Evolutionary conservation across 805 yeast genomes (phyloP).

Genomic region (Cyberlindnera maritima): DNA sequence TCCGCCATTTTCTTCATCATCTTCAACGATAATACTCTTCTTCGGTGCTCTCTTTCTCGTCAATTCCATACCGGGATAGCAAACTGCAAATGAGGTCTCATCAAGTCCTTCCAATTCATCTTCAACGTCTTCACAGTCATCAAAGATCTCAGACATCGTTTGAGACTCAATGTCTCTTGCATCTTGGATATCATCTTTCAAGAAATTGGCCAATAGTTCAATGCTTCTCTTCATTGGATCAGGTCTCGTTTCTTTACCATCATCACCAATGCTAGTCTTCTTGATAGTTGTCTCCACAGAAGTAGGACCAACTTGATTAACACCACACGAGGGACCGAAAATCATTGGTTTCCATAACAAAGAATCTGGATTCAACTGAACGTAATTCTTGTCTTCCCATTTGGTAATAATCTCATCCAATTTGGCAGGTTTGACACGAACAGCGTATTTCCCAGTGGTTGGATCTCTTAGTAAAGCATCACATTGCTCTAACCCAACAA

Average conservation of each 20-base stretch:
- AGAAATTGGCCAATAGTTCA: conserved; percentile 53
- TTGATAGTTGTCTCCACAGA: conserved; percentile 27
- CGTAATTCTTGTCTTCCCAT: conserved; percentile 56
- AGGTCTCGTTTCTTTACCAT: conserved; percentile 13
- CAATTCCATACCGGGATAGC: conserved; percentile 37
- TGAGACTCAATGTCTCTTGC: conserved; percentile 58
- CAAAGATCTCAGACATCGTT: conserved; percentile 45
- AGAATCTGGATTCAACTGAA: conserved; percentile 46
- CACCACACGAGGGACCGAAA: conserved; percentile 85
- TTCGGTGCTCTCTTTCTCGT: conserved; percentile 24
- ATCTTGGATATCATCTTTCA: conserved; percentile 68
- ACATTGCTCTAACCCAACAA: conserved; percentile 81
- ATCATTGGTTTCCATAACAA: conserved; percentile 80
- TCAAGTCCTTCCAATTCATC: conserved; percentile 13
- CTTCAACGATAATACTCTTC: conserved; percentile 27
- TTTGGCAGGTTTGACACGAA: conserved; percentile 45
- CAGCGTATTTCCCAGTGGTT: conserved; percentile 44
- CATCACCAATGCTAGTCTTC: conserved; percentile 2
- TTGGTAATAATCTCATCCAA: conserved; percentile 41
- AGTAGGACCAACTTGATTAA: conserved; percentile 45
- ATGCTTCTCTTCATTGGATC: conserved; percentile 45
- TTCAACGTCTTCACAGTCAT: conserved; percentile 21
- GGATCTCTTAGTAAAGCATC: conserved; percentile 54
- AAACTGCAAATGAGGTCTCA: conserved; percentile 25
- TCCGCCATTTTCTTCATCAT: conserved; percentile 20